Evolutionary conservation across 2,329 filamentous ascomycete species (phyloP), one percentile per base, ranked within the genome.

Genomic region (Arthrobotrys iridis): DNA sequence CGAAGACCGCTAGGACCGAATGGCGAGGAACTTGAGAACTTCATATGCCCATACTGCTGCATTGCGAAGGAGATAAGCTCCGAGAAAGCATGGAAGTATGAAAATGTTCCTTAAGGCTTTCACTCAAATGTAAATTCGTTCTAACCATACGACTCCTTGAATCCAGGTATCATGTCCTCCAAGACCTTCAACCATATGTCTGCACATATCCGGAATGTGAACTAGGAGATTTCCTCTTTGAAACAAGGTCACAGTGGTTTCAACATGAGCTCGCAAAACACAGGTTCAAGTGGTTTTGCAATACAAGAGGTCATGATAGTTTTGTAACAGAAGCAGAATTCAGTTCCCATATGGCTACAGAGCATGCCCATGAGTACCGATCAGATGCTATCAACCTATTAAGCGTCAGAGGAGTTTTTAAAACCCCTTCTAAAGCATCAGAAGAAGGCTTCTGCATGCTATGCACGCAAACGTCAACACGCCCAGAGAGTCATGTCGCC

Each of bases 171-270:
- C 81, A 83, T 68, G 80, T 82, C 2, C 80, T 81, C n/a, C 74
- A 76, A 10, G 81, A 82, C 52, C 76, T 82, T 1, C 80, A 79
- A 72, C 78, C 81, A 15, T 82, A 82, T 46, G 78, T 82, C 0
- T 82, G 82, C 76, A 82, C 82, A 8, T 80, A 80, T 43, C 74
- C 80, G 40, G 78, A 78, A 30, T 82, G 82, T 35, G 75, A 80
- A 0, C 35, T 79, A 22, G 18, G 35, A 15, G 45, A 65, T 40
- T 75, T 66, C 22, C 77, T 81, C 63, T 82, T 82, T 55, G 72
- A 66, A 2, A 79, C 78, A 52, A 76, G 79, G 1, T 77, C 79
- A 30, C 77, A 80, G 20, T 82, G 81, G 80, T 82, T 81, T 15
- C 46, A 78, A 4, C 81, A 82, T 45, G 80, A 82, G 57, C 45